Evolutionary conservation across 768 basidiomycete genomes (phyloP).

Genomic region (Lenzites betulinus): DNA sequence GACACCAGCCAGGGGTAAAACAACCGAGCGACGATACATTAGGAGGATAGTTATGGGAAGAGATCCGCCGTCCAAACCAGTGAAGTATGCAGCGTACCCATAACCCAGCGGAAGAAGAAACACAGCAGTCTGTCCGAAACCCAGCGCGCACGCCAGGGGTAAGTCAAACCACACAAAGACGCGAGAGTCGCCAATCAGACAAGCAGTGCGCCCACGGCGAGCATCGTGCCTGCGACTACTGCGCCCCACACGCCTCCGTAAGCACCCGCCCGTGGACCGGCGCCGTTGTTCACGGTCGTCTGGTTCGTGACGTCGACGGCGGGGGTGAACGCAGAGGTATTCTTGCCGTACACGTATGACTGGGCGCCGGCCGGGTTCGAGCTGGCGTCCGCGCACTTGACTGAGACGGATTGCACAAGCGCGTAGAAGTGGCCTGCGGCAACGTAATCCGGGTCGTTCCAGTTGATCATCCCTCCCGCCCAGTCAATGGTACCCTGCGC

Average conservation of each 20-base stretch:
- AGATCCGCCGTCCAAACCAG: not conserved
- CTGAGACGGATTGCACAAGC: slow-evolving; percentile 57
- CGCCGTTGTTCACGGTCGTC: slow-evolving; percentile 51
- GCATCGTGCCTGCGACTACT: slow-evolving; percentile 7
- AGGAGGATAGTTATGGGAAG: not conserved
- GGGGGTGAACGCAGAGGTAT: slow-evolving; percentile 54
- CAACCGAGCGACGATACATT: not conserved
- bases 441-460: slow-evolving; percentile 75
- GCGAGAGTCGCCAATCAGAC: not conserved
- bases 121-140: too few species aligned
- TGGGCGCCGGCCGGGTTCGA: slow-evolving; percentile 48
- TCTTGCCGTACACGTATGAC: slow-evolving; percentile 65
- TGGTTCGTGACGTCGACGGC: slow-evolving; percentile 59
- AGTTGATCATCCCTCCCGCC: slow-evolving; percentile 84
- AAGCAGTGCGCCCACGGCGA: slow-evolving; percentile 17
- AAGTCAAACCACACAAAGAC: too few species aligned
- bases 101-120: not conserved
- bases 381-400: slow-evolving; percentile 61
- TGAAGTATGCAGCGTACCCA: not conserved
- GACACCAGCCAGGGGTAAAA: not conserved
- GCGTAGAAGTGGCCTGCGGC: slow-evolving; percentile 76
- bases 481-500: slow-evolving; percentile 74
- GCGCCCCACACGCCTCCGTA: slow-evolving; percentile 4
- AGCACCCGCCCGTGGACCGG: slow-evolving; percentile 17
- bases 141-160: too few species aligned